These are phyloP conservation scores for Tritrichomonas musculus DNA, from an alignment of 208 protist genomes.

Conservation along the genomic window DNA sequence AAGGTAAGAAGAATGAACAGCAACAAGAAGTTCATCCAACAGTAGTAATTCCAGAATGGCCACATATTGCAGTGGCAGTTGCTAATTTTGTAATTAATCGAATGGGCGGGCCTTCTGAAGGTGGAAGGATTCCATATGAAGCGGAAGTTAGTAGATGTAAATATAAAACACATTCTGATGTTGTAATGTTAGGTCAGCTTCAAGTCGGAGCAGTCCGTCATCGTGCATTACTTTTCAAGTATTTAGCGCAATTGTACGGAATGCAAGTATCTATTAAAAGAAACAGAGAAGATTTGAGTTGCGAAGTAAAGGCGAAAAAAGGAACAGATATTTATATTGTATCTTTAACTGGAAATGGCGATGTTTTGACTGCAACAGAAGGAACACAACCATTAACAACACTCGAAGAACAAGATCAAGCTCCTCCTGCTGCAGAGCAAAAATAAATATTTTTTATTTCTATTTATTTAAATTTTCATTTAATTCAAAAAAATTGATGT, in stretches of 20 bases:
- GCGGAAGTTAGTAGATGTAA: conserved; percentile 19
- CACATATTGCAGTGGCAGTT: background rate
- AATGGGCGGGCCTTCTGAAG: background rate
- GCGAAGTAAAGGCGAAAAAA: conserved; percentile 4
- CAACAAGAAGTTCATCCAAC: background rate
- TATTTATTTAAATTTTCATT: too few relatives aligned
- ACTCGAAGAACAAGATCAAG: too few relatives aligned
- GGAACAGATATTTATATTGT: background rate
- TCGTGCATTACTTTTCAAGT: conserved; percentile 20
- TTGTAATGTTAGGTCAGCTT: conserved; percentile 6
- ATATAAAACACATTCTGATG: conserved; percentile 26
- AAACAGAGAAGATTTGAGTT: conserved; percentile 29
- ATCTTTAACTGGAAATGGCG: background rate
- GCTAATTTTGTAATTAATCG: background rate
- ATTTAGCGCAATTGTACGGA: conserved; percentile 6
- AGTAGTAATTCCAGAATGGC: conserved; percentile 13
- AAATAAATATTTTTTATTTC: too few relatives aligned
- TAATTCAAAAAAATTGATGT: too few relatives aligned
- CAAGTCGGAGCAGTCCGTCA: background rate
- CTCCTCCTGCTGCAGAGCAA: too few relatives aligned
- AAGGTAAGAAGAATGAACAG: background rate
- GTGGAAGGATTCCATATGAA: conserved; percentile 26
- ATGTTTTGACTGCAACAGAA: conserved; percentile 16
- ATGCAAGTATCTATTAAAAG: conserved; percentile 4
- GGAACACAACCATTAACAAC: background rate